phyloP scores from a whole-genome alignment of 208 protist species.

The Trypanosoma melophagium region DNA sequence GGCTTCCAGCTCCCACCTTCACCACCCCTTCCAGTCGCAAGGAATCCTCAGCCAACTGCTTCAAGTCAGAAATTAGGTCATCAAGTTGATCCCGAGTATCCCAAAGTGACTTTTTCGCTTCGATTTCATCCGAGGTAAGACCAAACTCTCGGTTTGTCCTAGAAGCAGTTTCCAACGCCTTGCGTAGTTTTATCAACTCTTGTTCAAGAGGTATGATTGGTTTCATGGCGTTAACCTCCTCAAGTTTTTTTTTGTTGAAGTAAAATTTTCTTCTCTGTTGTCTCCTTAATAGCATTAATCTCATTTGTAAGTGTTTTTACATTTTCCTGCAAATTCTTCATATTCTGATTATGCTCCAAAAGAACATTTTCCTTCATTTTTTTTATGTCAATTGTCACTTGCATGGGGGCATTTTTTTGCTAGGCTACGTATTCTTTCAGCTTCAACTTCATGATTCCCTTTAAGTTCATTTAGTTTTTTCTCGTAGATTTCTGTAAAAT shows the following conservation, averaged over 20 bases:
- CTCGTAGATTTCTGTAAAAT: not conserved
- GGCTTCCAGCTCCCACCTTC: slow-evolving; percentile 17
- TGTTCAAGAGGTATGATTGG: slow-evolving; percentile 9
- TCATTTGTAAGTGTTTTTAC: not conserved
- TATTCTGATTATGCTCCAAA: slow-evolving; percentile 7
- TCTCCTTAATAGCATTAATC: not conserved
- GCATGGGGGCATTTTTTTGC: slow-evolving; percentile 11
- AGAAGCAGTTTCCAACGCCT: not conserved
- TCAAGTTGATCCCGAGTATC: slow-evolving; percentile 26
- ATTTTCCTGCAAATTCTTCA: slow-evolving; percentile 9
- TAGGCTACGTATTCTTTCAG: slow-evolving; percentile 14
- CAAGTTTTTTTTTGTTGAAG: not conserved
- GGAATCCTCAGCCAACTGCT: slow-evolving; percentile 11
- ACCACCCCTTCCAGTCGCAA: slow-evolving; percentile 4
- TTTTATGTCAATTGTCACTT: slow-evolving; percentile 10
- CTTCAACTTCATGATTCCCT: not conserved
- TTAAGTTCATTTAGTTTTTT: not conserved
- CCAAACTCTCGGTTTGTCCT: not conserved
- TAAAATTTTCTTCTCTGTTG: not conserved
- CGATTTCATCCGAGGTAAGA: slow-evolving; percentile 4
- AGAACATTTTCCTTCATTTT: slow-evolving; percentile 13
- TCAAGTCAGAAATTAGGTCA: slow-evolving; percentile 11
- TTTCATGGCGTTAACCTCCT: slow-evolving; percentile 18
- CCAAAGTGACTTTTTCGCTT: slow-evolving; percentile 10
- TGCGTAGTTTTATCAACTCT: slow-evolving; percentile 4